These are phyloP conservation scores for Xylaria scruposa DNA, from an alignment of 495 filamentous ascomycete genomes.

Conservation along the genomic window DNA sequence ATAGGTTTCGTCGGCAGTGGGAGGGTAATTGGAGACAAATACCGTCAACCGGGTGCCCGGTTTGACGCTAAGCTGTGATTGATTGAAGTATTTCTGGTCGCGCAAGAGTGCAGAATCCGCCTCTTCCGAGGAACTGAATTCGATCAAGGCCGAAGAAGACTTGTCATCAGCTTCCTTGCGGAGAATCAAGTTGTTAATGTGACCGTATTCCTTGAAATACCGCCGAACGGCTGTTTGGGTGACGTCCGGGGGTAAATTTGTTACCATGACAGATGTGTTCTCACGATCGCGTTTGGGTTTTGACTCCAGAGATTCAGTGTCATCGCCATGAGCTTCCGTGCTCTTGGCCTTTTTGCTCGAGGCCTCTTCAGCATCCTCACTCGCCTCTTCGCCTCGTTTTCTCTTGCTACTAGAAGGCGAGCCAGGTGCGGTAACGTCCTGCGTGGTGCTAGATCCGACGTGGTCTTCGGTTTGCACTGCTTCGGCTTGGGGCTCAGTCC, in stretches of 20 bases:
- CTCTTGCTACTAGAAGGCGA: constrained; percentile 63
- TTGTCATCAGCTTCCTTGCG: constrained; percentile 60
- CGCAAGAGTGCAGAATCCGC: constrained; percentile 79
- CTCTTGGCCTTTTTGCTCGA: constrained; percentile 66
- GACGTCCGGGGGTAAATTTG: constrained; percentile 71
- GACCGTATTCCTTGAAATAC: constrained; percentile 89
- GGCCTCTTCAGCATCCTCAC: constrained; percentile 51
- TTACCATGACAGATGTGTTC: constrained; percentile 82
- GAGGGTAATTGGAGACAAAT: constrained; percentile 90
- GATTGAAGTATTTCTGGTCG: constrained; percentile 76
- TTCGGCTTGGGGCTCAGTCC: constrained; percentile 34
- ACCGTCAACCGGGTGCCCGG: constrained; percentile 78
- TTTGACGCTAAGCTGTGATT: constrained; percentile 71
- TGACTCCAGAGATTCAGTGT: constrained; percentile 44
- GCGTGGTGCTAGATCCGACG: constrained; percentile 35
- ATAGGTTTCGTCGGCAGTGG: constrained; percentile 80
- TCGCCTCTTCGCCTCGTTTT: constrained; percentile 63
- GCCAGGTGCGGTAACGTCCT: constrained; percentile 31
- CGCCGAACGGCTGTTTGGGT: constrained; percentile 77
- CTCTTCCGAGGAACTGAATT: constrained; percentile 82
- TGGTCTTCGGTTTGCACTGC: constrained; percentile 44
- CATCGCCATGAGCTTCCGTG: constrained; percentile 47
- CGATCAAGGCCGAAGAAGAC: constrained; percentile 76
- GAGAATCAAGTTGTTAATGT: constrained; percentile 76
- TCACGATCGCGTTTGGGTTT: constrained; percentile 81